A percentile compares a stretch with the other conserved stretches of the same genome.
phyloP scores from a whole-genome alignment of 2,329 filamentous ascomycete genomes.

The Fusarium udum region DNA sequence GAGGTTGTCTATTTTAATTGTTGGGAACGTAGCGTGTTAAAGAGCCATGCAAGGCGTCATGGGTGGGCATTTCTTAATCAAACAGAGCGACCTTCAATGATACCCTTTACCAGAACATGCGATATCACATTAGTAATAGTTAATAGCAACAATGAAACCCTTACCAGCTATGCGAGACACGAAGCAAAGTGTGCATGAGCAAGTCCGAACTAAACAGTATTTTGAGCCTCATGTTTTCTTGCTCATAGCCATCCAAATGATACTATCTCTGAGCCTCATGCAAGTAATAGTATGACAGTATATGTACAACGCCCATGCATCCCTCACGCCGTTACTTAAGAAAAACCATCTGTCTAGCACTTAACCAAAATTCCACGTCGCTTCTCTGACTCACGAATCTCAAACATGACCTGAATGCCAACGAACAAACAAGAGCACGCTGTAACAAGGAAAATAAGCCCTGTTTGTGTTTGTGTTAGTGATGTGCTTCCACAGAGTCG shows the following conservation, averaged over 20 bases:
- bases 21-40: not conserved
- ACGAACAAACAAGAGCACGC: slow-evolving; percentile 83
- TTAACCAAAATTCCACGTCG: slow-evolving; percentile 84
- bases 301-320: slow-evolving; percentile 16
- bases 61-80: not conserved
- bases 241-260: slow-evolving; percentile 11
- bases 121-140: slow-evolving; percentile 7
- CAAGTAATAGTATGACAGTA: slow-evolving; percentile 27
- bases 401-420: slow-evolving; percentile 94
- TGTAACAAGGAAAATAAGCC: slow-evolving; percentile 75
- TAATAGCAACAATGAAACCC: not conserved
- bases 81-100: slow-evolving; percentile 7
- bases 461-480: slow-evolving; percentile 51
- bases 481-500: slow-evolving; percentile 21
- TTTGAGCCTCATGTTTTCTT: not conserved
- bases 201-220: not conserved
- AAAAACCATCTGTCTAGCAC: slow-evolving; percentile 63
- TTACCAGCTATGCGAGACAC: not conserved
- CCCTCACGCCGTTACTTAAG: not conserved
- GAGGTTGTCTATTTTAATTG: not conserved
- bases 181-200: not conserved
- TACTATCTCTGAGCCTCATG: not conserved
- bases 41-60: slow-evolving; percentile 1
- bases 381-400: slow-evolving; percentile 85
- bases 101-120: slow-evolving; percentile 9